Evolutionary conservation across 2,329 filamentous ascomycete species (phyloP).

Genomic region (Aureobasidium leucospermi): DNA sequence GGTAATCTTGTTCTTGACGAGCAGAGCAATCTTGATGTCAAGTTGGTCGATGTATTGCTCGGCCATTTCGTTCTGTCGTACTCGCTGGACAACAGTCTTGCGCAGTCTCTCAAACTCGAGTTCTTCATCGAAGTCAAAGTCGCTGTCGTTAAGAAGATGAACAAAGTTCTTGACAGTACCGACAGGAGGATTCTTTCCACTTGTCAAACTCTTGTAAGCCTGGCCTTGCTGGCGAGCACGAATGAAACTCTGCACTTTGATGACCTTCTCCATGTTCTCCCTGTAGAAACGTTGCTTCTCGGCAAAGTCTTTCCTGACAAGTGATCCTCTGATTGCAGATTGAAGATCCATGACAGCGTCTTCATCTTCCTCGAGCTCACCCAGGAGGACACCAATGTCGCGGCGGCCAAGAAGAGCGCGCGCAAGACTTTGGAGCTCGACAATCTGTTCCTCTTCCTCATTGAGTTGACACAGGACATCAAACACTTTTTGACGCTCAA

Average conservation of each 20-base stretch:
- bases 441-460: slow-evolving; percentile 58
- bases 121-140: slow-evolving; percentile 98
- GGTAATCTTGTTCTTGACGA: slow-evolving; percentile 99
- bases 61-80: slow-evolving; percentile 91
- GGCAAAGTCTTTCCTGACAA: slow-evolving; percentile 67
- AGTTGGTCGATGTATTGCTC: slow-evolving; percentile 98
- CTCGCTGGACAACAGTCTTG: slow-evolving; percentile 94
- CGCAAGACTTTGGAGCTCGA: slow-evolving; percentile 65
- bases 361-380: slow-evolving; percentile 75
- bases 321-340: slow-evolving; percentile 61
- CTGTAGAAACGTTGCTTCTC: slow-evolving; percentile 86
- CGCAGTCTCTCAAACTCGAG: slow-evolving; percentile 91
- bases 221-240: slow-evolving; percentile 92
- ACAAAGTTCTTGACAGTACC: slow-evolving; percentile 98
- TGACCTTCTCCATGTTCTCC: slow-evolving; percentile 97
- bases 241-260: slow-evolving; percentile 97
- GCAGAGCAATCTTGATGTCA: slow-evolving; percentile 95
- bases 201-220: slow-evolving; percentile 94
- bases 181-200: slow-evolving; percentile 92
- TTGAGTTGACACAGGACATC: slow-evolving; percentile 63
- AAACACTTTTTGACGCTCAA: slow-evolving; percentile 54
- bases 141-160: slow-evolving; percentile 92
- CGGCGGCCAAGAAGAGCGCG: slow-evolving; percentile 73
- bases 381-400: slow-evolving; percentile 65
- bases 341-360: slow-evolving; percentile 69